Percentiles rank a stretch among this genome's conserved stretches.
Conservation (phyloP, 345 rosid species). For the Pugionium dolabratum region DNA sequence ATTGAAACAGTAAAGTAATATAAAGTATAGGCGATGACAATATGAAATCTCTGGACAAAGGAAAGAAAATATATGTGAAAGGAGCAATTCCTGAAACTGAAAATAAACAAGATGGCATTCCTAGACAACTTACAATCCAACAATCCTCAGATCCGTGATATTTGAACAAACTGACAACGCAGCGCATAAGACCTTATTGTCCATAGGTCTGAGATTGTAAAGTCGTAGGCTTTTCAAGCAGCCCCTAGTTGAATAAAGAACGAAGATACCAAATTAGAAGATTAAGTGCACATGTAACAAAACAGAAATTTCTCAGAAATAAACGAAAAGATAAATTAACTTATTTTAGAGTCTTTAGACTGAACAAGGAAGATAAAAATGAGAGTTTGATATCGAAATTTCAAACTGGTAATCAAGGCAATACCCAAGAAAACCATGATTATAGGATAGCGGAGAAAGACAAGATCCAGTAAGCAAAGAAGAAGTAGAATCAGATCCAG, state of each 20-base stretch:
- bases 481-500: constrained; percentile 25
- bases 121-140: constrained; percentile 68
- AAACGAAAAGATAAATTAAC: too few species aligned
- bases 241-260: constrained; percentile 44
- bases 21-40: neutral
- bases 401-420: neutral
- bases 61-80: too few species aligned
- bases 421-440: constrained; percentile 14
- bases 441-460: constrained; percentile 49
- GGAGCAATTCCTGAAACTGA: neutral
- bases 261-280: constrained; percentile 21
- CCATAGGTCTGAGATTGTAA: constrained; percentile 53
- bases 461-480: constrained; percentile 67
- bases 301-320: neutral
- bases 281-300: neutral
- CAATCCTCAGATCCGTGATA: constrained; percentile 71
- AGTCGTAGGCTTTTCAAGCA: constrained; percentile 68
- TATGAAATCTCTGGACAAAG: too few species aligned
- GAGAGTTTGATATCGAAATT: neutral
- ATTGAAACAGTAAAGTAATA: too few species aligned
- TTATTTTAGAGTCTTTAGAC: too few species aligned
- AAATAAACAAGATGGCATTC: too few species aligned
- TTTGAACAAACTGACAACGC: constrained; percentile 65
- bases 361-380: too few species aligned
- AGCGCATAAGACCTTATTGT: neutral